These are phyloP conservation scores for Talaromyces stipitatus DNA, from an alignment of 495 filamentous ascomycete species.

Conservation along the genomic window DNA sequence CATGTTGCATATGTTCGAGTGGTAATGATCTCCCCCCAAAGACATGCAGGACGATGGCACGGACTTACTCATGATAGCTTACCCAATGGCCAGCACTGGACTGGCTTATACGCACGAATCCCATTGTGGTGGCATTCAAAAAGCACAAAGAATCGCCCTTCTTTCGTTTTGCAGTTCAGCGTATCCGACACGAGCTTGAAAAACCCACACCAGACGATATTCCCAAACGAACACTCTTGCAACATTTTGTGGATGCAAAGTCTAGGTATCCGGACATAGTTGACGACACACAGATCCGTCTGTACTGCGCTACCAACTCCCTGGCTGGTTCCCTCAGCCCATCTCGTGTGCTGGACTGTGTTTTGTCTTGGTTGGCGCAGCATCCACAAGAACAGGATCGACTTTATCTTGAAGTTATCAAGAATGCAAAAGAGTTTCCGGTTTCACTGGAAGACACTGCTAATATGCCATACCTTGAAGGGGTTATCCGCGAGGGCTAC, in stretches of 20 bases:
- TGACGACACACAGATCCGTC: constrained; percentile 21
- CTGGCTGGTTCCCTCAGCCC: constrained; percentile 37
- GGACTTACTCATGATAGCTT: neutral
- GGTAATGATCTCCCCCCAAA: neutral
- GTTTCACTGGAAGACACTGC: neutral
- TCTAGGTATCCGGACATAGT: constrained; percentile 19
- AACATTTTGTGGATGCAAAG: constrained; percentile 29
- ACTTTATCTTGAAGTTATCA: constrained; percentile 24
- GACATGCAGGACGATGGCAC: neutral
- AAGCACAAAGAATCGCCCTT: constrained; percentile 1
- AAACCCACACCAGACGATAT: neutral
- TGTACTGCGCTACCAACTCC: constrained; percentile 34
- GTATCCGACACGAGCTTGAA: neutral
- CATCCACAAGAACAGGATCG: constrained; percentile 20
- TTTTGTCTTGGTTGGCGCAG: constrained; percentile 33
- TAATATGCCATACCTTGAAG: constrained; percentile 41
- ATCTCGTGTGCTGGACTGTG: constrained; percentile 23
- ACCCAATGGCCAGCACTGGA: neutral
- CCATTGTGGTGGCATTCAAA: neutral
- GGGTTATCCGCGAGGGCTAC: constrained; percentile 56
- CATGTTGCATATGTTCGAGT: neutral
- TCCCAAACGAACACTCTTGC: constrained; percentile 11
- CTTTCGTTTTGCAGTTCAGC: neutral
- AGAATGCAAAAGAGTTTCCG: constrained; percentile 36
- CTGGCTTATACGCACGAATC: neutral